These are phyloP conservation scores for Aspergillus piperis DNA, from an alignment of 2,329 filamentous ascomycete species.

Conservation along the genomic window DNA sequence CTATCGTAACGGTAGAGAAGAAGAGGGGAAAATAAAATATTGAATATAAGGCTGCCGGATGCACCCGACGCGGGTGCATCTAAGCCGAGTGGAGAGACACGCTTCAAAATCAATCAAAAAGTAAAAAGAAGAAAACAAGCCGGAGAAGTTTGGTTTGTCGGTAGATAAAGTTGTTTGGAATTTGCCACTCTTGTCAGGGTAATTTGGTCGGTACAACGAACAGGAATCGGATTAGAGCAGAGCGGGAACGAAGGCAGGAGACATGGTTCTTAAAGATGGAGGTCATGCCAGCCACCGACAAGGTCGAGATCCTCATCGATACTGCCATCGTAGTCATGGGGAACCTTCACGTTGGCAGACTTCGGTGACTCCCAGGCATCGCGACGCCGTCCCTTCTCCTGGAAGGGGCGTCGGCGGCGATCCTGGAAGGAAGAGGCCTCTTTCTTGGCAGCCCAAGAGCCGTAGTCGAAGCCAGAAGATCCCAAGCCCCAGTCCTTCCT, in stretches of 20 bases:
- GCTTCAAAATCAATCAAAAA: slow-evolving; percentile 4
- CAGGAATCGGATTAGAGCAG: slow-evolving; percentile 18
- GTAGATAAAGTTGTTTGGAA: slow-evolving; percentile 1
- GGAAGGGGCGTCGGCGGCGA: slow-evolving; percentile 42
- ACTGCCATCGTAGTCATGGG: slow-evolving; percentile 53
- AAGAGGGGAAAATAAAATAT: slow-evolving; percentile 9
- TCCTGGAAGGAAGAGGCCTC: slow-evolving; percentile 30
- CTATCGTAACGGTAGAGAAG: slow-evolving; percentile 19
- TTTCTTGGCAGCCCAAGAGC: slow-evolving; percentile 35
- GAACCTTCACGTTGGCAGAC: slow-evolving; percentile 34
- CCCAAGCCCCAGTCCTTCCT: slow-evolving; percentile 45
- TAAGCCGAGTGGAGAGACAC: slow-evolving; percentile 3
- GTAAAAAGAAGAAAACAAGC: slow-evolving; percentile 7
- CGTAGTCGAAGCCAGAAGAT: slow-evolving; percentile 41
- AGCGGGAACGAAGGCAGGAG: slow-evolving; percentile 10
- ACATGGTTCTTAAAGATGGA: slow-evolving; percentile 56
- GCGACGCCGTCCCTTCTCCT: slow-evolving; percentile 52
- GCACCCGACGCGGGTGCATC: slow-evolving; percentile 6
- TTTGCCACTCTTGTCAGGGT: slow-evolving; percentile 8
- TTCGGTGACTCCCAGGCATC: slow-evolving; percentile 34
- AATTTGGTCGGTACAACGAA: slow-evolving; percentile 22
- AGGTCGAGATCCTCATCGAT: slow-evolving; percentile 78
- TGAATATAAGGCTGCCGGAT: slow-evolving; percentile 6
- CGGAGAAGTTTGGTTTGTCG: not conserved
- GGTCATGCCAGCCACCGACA: slow-evolving; percentile 86